phyloP scores from a whole-genome alignment of 2,329 filamentous ascomycete genomes.

The Aureobasidium sp. region DNA sequence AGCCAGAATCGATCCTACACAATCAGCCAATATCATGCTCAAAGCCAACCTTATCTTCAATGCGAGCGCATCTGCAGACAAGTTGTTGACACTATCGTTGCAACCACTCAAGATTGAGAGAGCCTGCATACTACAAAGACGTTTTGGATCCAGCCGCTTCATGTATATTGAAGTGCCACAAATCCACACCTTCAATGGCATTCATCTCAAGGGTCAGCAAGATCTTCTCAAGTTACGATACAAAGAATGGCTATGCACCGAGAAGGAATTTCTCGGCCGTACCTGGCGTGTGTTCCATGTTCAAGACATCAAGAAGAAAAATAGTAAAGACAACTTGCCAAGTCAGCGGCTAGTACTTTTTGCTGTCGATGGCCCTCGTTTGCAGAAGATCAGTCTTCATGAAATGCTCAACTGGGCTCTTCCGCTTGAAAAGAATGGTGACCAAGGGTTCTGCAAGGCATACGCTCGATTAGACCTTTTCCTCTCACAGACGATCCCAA shows the following conservation, averaged over 20 bases:
- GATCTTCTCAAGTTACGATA: slow-evolving; percentile 24
- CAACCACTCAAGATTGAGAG: slow-evolving; percentile 20
- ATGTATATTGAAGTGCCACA: slow-evolving; percentile 34
- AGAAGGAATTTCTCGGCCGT: slow-evolving; percentile 35
- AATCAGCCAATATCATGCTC: background rate
- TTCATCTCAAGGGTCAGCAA: slow-evolving; percentile 19
- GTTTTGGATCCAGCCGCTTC: slow-evolving; percentile 34
- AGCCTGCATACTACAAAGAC: slow-evolving; percentile 21
- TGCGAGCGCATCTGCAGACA: background rate
- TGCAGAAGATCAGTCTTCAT: slow-evolving; percentile 19
- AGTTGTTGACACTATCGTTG: slow-evolving; percentile 22
- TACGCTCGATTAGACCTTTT: slow-evolving; percentile 37
- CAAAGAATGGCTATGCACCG: slow-evolving; percentile 28
- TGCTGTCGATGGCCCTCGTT: slow-evolving; percentile 19
- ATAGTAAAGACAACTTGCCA: slow-evolving; percentile 3
- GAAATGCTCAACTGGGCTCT: slow-evolving; percentile 36
- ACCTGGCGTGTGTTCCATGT: slow-evolving; percentile 36
- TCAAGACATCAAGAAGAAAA: slow-evolving; percentile 27
- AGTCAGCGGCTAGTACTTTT: slow-evolving; percentile 22
- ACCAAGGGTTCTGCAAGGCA: slow-evolving; percentile 35
- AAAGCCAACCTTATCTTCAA: slow-evolving; percentile 11
- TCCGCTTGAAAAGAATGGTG: slow-evolving; percentile 28
- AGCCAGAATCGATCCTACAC: background rate
- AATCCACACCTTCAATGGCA: slow-evolving; percentile 18
- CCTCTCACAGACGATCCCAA: slow-evolving; percentile 35